Evolutionary conservation across 225 moss, liverwort and hornwort genomes (phyloP), one percentile per base, ranked within the genome.

Genomic region (Climacium dendroides): DNA sequence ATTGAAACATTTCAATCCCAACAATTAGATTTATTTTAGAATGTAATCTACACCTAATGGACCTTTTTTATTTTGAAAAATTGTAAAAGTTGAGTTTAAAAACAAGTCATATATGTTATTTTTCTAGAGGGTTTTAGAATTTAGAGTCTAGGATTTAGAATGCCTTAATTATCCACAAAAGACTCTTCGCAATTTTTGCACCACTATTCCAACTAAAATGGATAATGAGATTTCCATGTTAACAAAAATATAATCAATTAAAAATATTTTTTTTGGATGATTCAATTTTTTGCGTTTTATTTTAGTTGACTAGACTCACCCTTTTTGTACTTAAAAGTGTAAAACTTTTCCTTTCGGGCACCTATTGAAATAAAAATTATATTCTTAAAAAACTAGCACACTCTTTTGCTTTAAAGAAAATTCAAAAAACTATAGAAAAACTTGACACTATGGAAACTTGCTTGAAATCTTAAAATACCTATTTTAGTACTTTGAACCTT

Each of bases 391-490:
- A 28, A 2, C 3, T 45, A 45, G 2, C 45, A 6, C 45, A 29
- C 18, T 72, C 3, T 3, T 0, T 25, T 41, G 14, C 18, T 1
- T 28, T 45, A 1, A 41, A 41, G n/a, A 70, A 15, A 9, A 13
- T 26, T 35, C 1, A 16, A 72, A 28, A 43, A 10, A 10, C 6
- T 14, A 5, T 3, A 71, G 3, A 6, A 10, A 15, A 28, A 17
- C 10, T 45, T 72, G 72, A 17, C 28, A 28, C 28, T 4, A 43
- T 28, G 0, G 3, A 6, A 10, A 45, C 2, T 22, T 72, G 2
- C 0, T 2, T 0, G 2, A 10, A 45, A 45, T 45, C 3, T 8
- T 13, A 39, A 39, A 14, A 39, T 5, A 25, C 0, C 0, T 7
- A 69, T 39, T 69, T 3, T 13, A 24, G 24, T 5, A 39, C 8